phyloP scores from a whole-genome alignment of 225 moss, liverwort and hornwort genomes.

The Antitrichia curtipendula region DNA sequence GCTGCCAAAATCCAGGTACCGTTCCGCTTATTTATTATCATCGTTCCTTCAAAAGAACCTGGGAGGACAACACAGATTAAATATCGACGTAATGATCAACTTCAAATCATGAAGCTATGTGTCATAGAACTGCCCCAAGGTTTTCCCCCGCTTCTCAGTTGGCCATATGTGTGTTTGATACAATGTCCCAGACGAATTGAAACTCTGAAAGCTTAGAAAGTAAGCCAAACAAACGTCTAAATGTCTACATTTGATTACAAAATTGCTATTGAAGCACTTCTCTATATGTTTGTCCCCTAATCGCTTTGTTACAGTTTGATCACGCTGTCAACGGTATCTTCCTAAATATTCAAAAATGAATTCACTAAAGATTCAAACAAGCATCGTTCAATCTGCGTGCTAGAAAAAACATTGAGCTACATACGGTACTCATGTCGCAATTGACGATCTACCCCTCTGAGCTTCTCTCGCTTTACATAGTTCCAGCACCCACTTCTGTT shows the following conservation, averaged over 20 bases:
- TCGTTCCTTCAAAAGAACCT: not conserved
- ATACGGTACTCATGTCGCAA: not conserved
- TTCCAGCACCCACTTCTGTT: not conserved
- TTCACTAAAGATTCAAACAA: not conserved
- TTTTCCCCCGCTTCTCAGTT: not conserved
- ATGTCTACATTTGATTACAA: not conserved
- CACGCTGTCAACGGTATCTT: not conserved
- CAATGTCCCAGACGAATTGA: not conserved
- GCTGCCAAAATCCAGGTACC: not conserved
- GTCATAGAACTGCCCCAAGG: not conserved
- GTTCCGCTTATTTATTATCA: not conserved
- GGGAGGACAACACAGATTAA: not conserved
- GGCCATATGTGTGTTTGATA: not conserved
- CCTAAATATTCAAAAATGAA: not conserved
- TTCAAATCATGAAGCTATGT: not conserved
- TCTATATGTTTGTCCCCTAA: not conserved
- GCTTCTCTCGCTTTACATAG: not conserved
- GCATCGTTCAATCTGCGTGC: not conserved
- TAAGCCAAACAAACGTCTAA: not conserved
- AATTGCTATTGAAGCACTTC: not conserved
- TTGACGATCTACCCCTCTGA: not conserved
- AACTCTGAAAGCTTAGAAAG: not conserved
- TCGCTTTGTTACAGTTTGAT: not conserved
- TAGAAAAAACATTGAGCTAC: not conserved
- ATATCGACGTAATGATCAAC: not conserved